Base-by-base conservation (phyloP, 352 stramenopile species). In the Globisporangium irregulare region DNA sequence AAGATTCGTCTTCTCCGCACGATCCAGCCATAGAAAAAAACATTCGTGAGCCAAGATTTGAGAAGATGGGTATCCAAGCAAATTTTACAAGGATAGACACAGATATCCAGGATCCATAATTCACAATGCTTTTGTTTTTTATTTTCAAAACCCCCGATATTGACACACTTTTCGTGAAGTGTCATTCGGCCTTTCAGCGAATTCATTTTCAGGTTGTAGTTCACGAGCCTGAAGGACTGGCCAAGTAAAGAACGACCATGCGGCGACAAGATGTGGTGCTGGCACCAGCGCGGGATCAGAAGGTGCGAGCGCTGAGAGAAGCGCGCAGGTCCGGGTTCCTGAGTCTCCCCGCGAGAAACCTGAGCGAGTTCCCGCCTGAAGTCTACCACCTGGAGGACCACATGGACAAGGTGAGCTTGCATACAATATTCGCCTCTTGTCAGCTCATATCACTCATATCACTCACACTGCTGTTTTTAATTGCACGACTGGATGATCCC, bases 361-460 rank as follows among this genome's bases (percentile, higher is more conserved):
- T 94, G 27, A 82, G 66, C 25, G 76, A 74, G 54, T 92, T 94
- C 53, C 87, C 87, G 4, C 20, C 64, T n/a, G 74, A 93, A 77
- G 87, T 73, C n/a, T 91, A 86, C 64, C 84, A 87, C 41, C 71
- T 94, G 20, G 80, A 91, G 71, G 83, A 93, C 51, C 84, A 91
- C 66, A 77, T 94, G 73, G 85, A 94, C 41, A 90, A 91, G 73
- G 82, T 76, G 25, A 15, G 62, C 20, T 34, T 3, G 24, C 14
- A 60, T 62, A 24, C 15, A 9, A 18, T 4, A 46, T 27, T 1
- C 43, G 22, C 14, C 27, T 46, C 12, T 34, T 59, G 14, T n/a
- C 43, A 36, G 41, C n/a, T n/a, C 41, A 50, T n/a, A 20, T 48
- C 38, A 7, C 38, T 48, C 38, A 46, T 48, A 20, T 50, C 15